Evolutionary conservation across 2,329 filamentous ascomycete species (phyloP).

Genomic region (Sordariomycetes sp.): DNA sequence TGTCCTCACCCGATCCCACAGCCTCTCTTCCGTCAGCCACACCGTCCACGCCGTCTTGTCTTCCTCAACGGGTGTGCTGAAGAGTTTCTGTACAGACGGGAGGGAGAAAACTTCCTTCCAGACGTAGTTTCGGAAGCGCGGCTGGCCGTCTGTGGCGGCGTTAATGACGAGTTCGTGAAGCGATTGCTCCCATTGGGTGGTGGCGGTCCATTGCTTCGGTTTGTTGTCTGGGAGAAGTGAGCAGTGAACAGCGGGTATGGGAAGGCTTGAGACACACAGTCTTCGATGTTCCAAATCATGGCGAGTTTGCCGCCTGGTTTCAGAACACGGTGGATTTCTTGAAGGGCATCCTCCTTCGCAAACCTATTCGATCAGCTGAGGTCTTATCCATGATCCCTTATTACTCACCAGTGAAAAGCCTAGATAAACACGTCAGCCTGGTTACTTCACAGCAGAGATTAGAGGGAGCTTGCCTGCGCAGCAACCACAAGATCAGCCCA

Average conservation of each 20-base stretch:
- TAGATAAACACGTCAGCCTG: slow-evolving; percentile 9
- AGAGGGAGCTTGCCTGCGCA: slow-evolving; percentile 48
- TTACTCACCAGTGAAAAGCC: slow-evolving; percentile 47
- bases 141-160: slow-evolving; percentile 43
- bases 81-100: slow-evolving; percentile 42
- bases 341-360: slow-evolving; percentile 50
- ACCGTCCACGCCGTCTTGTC: slow-evolving; percentile 44
- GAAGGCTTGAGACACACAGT: slow-evolving; percentile 37
- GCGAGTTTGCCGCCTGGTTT: slow-evolving; percentile 51
- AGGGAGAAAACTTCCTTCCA: slow-evolving; percentile 59
- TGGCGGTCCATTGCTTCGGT: slow-evolving; percentile 42
- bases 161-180: slow-evolving; percentile 50
- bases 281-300: slow-evolving; percentile 67
- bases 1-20: slow-evolving; percentile 58
- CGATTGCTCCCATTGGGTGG: slow-evolving; percentile 50
- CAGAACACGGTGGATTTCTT: slow-evolving; percentile 59
- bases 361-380: slow-evolving; percentile 41
- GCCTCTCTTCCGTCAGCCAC: slow-evolving; percentile 45
- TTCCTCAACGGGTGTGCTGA: slow-evolving; percentile 53
- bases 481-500: slow-evolving; percentile 58
- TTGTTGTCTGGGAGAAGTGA: slow-evolving; percentile 47
- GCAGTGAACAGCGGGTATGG: not conserved
- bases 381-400: not conserved
- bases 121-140: slow-evolving; percentile 54
- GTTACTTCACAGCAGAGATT: not conserved